phyloP scores from a whole-genome alignment of 306 rosid species.

The Astragalus glycyphyllos region DNA sequence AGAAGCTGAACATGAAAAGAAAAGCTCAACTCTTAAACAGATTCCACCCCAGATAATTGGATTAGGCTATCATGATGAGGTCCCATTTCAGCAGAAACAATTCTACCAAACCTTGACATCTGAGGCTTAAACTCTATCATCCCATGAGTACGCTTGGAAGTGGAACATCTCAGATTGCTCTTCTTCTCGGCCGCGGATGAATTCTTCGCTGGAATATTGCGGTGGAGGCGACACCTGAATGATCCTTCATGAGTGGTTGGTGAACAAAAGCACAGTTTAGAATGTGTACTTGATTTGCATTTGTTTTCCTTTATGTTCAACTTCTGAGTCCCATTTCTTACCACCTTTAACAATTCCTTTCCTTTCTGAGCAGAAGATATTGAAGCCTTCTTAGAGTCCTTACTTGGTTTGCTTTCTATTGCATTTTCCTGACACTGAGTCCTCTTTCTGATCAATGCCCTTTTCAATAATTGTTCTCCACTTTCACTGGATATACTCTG shows the following conservation, averaged over 20 bases:
- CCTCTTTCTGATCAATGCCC: constrained; percentile 24
- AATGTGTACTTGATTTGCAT: constrained; percentile 27
- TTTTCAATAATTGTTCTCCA: constrained; percentile 40
- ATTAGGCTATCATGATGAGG: constrained; percentile 10
- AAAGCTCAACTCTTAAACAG: constrained; percentile 16
- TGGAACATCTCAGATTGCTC: constrained; percentile 10
- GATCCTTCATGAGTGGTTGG: constrained; percentile 54
- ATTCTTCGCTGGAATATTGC: constrained; percentile 33
- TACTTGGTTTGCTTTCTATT: constrained; percentile 11
- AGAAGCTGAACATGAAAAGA: constrained; percentile 2
- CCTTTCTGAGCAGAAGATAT: background rate
- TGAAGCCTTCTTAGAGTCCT: constrained; percentile 30
- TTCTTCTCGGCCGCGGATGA: background rate
- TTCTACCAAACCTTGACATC: constrained; percentile 39
- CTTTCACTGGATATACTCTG: background rate
- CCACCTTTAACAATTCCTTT: constrained; percentile 8
- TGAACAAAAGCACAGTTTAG: constrained; percentile 44
- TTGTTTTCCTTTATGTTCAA: constrained; percentile 40
- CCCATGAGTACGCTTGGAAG: background rate
- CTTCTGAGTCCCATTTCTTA: constrained; percentile 23
- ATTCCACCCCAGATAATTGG: constrained; percentile 1
- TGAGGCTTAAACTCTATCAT: constrained; percentile 39
- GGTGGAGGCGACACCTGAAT: constrained; percentile 46
- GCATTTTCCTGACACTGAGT: background rate
- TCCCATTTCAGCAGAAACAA: constrained; percentile 32